Conservation (phyloP, 129 eudicot species). For the Heracleum sosnowskyi region DNA sequence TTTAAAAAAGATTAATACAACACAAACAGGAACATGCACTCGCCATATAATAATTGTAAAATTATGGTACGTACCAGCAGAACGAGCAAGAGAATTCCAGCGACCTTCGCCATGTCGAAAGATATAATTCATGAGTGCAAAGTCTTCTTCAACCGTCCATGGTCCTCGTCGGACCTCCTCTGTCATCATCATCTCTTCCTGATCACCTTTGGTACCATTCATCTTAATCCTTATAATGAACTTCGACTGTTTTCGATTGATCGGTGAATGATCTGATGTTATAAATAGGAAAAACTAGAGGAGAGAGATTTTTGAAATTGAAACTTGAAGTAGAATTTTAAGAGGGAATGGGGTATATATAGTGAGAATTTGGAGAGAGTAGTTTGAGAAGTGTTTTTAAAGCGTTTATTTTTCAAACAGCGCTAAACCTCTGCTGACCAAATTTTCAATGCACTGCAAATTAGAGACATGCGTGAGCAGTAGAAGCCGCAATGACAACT, state of each 20-base stretch:
- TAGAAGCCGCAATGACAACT: slow-evolving; percentile 43
- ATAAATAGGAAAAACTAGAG: too few species aligned
- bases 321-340: neutral
- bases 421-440: neutral
- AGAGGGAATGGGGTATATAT: slow-evolving; percentile 40
- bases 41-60: neutral
- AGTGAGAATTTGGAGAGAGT: slow-evolving; percentile 22
- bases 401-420: neutral
- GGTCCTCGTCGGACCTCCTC: slow-evolving; percentile 80
- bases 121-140: slow-evolving; percentile 64
- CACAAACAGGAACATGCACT: neutral
- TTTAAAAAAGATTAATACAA: neutral
- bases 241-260: neutral
- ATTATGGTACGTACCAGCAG: slow-evolving; percentile 44
- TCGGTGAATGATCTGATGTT: neutral
- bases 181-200: slow-evolving; percentile 30
- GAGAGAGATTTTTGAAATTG: neutral
- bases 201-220: slow-evolving; percentile 25
- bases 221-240: neutral
- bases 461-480: slow-evolving; percentile 20
- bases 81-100: slow-evolving; percentile 81
- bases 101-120: slow-evolving; percentile 88
- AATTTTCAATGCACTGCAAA: neutral
- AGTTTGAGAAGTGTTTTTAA: neutral
- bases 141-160: slow-evolving; percentile 92